Evolutionary conservation across 164 flowering plant species (phyloP).

Genomic region (Hamamelis virginiana): DNA sequence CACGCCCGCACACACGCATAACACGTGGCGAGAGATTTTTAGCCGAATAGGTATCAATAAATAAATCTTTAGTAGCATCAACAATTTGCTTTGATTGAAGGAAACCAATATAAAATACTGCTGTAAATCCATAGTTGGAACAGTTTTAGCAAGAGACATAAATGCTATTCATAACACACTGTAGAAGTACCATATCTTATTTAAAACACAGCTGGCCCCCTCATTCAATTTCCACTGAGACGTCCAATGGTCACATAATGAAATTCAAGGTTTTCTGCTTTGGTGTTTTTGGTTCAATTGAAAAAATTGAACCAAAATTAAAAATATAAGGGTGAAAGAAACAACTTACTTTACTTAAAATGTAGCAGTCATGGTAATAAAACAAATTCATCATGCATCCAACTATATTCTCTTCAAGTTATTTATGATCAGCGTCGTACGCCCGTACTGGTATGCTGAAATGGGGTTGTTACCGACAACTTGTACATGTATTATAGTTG

Average conservation of each 20-base stretch:
- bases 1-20: too few relatives aligned
- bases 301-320: neutral
- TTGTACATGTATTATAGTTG: neutral
- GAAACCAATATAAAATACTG: too few relatives aligned
- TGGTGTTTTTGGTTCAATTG: neutral
- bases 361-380: too few relatives aligned
- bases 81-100: too few relatives aligned
- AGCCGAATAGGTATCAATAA: too few relatives aligned
- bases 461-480: neutral
- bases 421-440: neutral
- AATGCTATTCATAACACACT: too few relatives aligned
- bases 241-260: neutral
- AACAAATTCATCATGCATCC: neutral
- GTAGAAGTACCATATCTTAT: neutral
- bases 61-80: too few relatives aligned
- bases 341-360: too few relatives aligned
- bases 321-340: too few relatives aligned
- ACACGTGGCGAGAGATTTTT: too few relatives aligned
- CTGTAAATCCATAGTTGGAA: too few relatives aligned
- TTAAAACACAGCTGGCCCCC: neutral
- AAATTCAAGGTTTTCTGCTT: neutral
- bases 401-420: neutral
- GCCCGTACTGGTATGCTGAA: neutral
- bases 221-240: neutral
- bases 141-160: too few relatives aligned